Conservation (phyloP, 2,329 filamentous ascomycete genomes). For the Penicillium sclerotigenum region DNA sequence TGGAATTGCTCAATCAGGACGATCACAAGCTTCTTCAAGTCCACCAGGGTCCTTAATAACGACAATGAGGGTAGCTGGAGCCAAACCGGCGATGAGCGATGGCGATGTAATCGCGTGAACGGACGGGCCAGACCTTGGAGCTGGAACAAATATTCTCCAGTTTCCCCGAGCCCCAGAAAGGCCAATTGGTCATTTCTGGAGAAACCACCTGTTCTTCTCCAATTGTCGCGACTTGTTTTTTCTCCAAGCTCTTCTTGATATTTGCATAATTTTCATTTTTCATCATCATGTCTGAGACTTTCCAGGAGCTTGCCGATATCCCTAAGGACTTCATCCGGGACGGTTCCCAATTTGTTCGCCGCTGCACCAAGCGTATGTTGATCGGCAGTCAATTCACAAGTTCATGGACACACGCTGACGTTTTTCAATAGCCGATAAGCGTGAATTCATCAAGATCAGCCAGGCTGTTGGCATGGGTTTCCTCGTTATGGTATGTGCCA, state of each 20-base stretch:
- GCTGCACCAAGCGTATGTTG: conserved; percentile 49
- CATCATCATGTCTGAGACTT: conserved; percentile 52
- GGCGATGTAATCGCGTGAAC: neutral
- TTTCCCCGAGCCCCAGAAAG: neutral
- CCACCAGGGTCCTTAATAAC: neutral
- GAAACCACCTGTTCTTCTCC: conserved; percentile 13
- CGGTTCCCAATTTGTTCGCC: conserved; percentile 48
- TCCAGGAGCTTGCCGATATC: conserved; percentile 60
- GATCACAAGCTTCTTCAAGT: neutral
- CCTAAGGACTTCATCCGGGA: conserved; percentile 54
- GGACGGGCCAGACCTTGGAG: neutral
- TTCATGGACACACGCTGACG: conserved; percentile 14
- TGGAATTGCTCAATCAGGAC: neutral
- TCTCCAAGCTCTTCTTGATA: neutral
- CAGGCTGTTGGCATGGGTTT: conserved; percentile 60
- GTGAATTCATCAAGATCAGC: conserved; percentile 60
- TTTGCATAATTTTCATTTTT: neutral
- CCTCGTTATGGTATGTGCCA: conserved; percentile 50
- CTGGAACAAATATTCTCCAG: neutral
- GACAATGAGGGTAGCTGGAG: neutral
- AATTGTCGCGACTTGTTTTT: neutral
- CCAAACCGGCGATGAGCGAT: neutral
- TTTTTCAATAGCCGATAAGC: conserved; percentile 51
- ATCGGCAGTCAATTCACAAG: conserved; percentile 4
- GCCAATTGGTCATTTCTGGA: neutral